Evolutionary conservation across 768 basidiomycete genomes (phyloP).

Genomic region (Pilatotrama ljubarskyi): DNA sequence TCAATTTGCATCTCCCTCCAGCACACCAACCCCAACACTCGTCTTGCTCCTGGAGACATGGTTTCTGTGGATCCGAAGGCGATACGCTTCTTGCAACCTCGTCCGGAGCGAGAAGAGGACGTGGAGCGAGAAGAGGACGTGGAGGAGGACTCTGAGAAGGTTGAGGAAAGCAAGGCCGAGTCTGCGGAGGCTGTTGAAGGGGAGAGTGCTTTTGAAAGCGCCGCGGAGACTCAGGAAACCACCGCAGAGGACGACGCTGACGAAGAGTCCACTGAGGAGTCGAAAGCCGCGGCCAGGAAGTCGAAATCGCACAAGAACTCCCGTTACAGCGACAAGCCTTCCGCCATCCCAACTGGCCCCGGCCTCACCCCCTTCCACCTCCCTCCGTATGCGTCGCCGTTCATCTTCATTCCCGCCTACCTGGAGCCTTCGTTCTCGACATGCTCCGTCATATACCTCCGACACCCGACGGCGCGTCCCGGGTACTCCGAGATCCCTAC

Average conservation of each 20-base stretch:
- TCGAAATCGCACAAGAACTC: conserved; percentile 1
- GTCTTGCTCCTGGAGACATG: conserved; percentile 93
- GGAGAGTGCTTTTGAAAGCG: conserved; percentile 11
- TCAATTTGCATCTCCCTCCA: conserved; percentile 31
- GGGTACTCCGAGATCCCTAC: conserved; percentile 95
- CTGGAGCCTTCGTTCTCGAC: conserved; percentile 84
- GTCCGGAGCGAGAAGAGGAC: conserved; percentile 27
- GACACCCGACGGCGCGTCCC: conserved; percentile 95
- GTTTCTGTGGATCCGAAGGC: conserved; percentile 82
- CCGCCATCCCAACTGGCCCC: conserved; percentile 6
- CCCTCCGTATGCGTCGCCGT: conserved; percentile 85
- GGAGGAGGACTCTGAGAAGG: conserved; percentile 1
- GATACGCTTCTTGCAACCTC: conserved; percentile 66
- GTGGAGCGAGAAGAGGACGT: conserved; percentile 10
- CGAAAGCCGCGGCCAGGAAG: not conserved
- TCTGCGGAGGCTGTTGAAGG: not conserved
- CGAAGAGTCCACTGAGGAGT: conserved; percentile 1
- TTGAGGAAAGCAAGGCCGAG: conserved; percentile 13
- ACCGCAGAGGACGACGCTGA: conserved; percentile 25
- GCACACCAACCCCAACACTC: conserved; percentile 83
- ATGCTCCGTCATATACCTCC: conserved; percentile 89
- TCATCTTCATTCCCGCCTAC: conserved; percentile 92
- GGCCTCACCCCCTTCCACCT: conserved; percentile 76
- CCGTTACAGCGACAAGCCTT: conserved; percentile 7
- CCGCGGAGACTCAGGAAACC: conserved; percentile 11